Conservation (phyloP, 2,329 filamentous ascomycete genomes). For the Rhexocercosporidium sp. region DNA sequence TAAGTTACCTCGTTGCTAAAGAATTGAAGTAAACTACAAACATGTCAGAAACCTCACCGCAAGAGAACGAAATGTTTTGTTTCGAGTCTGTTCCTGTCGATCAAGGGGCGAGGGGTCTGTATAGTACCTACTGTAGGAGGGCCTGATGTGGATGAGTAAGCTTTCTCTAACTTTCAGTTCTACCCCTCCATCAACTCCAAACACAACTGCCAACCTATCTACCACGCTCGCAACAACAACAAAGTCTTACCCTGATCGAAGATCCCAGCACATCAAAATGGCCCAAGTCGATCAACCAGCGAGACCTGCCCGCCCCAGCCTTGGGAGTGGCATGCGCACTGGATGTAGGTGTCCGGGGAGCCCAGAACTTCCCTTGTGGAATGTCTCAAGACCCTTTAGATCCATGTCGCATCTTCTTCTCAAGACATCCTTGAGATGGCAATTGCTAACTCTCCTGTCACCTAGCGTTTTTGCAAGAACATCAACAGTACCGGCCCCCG, state of each 20-base stretch:
- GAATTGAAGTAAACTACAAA: background rate
- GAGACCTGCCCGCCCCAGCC: conserved; percentile 35
- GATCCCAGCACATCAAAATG: conserved; percentile 22
- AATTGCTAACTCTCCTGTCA: too few species aligned
- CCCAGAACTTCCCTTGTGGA: too few species aligned
- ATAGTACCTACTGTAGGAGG: too few species aligned
- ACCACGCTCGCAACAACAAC: too few species aligned
- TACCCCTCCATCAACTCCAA: conserved; percentile 1
- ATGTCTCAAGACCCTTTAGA: too few species aligned
- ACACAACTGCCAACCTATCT: background rate
- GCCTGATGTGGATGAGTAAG: too few species aligned
- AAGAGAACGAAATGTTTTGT: background rate
- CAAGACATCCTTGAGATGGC: too few species aligned
- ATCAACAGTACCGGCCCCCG: conserved; percentile 67
- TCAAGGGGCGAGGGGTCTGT: too few species aligned
- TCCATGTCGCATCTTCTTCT: too few species aligned
- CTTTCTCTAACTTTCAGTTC: too few species aligned
- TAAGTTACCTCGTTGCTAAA: background rate
- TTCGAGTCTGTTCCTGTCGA: background rate
- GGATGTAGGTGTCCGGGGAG: too few species aligned
- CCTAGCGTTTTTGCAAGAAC: conserved; percentile 66
- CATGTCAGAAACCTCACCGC: background rate
- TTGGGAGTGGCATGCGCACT: conserved; percentile 55
- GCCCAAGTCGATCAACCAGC: conserved; percentile 25
- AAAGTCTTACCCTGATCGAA: too few species aligned